Conservation (phyloP, 257 asterid species). For the Nicotiana undulata region DNA sequence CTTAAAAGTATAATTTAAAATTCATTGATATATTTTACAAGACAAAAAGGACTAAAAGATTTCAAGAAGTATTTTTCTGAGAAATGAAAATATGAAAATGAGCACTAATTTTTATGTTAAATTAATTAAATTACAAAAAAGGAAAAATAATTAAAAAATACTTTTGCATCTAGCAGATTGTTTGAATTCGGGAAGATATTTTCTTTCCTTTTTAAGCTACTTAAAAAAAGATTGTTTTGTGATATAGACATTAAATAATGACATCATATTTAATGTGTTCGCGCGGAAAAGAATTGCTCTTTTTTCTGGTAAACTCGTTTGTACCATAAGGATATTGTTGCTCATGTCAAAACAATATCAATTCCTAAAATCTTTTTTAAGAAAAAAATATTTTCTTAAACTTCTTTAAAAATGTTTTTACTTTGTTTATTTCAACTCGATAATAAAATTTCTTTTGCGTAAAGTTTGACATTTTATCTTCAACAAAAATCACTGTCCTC, state of each 20-base stretch:
- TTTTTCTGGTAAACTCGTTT: background rate
- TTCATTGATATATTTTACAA: background rate
- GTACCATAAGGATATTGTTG: background rate
- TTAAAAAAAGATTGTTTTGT: background rate
- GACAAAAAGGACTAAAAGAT: background rate
- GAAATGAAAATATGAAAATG: background rate
- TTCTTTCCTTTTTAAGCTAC: background rate
- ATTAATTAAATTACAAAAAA: background rate
- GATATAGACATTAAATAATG: background rate
- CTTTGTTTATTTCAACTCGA: background rate
- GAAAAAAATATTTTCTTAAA: background rate
- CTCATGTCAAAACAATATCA: background rate
- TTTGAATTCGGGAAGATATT: background rate
- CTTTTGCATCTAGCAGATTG: background rate
- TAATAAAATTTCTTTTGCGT: no score
- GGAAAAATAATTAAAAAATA: background rate
- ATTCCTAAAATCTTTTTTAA: background rate
- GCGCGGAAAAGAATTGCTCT: background rate
- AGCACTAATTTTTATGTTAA: background rate
- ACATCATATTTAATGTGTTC: background rate
- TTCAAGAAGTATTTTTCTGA: background rate
- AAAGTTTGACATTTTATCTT: no score
- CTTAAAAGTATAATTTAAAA: background rate
- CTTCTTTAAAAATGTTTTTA: background rate
- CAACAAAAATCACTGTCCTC: no score